Base-by-base conservation (phyloP, 805 yeast genomes). In the Sungouiozyma intestinalis region DNA sequence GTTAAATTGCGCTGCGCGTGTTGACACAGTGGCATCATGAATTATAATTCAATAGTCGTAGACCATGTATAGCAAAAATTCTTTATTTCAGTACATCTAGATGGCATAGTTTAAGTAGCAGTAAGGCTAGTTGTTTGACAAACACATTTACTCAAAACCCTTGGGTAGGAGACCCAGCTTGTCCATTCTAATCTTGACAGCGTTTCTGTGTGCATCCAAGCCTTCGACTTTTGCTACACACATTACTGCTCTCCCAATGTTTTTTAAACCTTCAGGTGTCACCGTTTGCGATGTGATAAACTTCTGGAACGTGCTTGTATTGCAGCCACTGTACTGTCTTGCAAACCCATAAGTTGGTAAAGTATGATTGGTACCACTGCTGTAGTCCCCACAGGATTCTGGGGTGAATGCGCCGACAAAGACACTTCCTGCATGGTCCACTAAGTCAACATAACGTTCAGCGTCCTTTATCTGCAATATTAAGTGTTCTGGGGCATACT, bases 271-370 rank as follows among this genome's bases (percentile, higher is more conserved):
- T 61, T 80, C 74, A 43, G 82, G 77, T 1, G 87, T 81, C 31
- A 92, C 85, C 57, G 81, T 85, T 68, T 92, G 99, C 21, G 95
- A 75, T 9, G 99, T 92, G 57, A 92, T 82, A 67, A 84, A 87
- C 66, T 92, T 92, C 65, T 85, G 94, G 78, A 85, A 92, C 0
- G 97, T 87, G 40, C 87, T 80, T 18, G 97, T 92, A 68, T 92
- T 92, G 43, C 88, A 97, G 47, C 99, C 99, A 50, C 94, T 81
- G 68, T 92, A 92, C 75, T 86, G 94, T 68, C 87, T 81, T 36
- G 99, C 97, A 58, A 90, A 92, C 40, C 99, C 99, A 59, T 92
- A 92, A 0, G 99, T 92, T 45, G 99, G 99, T 54, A 92, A 73
- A 0, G 99, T 92, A 68, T 92, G 99, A 72, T 92, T 92, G 4